Percentiles rank a stretch among this genome's conserved stretches.
phyloP scores from a whole-genome alignment of 2,329 filamentous ascomycete species.

The Herpomyces periplanetae region DNA sequence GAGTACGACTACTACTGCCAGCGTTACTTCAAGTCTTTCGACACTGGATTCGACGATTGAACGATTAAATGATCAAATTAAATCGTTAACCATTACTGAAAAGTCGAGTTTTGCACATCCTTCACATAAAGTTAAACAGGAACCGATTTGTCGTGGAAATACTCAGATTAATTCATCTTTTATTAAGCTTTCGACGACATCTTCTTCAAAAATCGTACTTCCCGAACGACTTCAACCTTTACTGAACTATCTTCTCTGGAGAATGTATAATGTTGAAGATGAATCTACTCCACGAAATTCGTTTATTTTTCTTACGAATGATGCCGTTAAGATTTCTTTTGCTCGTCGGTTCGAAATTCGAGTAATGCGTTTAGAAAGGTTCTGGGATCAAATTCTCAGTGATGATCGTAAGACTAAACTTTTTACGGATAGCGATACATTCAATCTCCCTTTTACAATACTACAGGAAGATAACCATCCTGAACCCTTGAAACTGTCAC shows the following conservation, averaged over 20 bases:
- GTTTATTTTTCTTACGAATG: constrained; percentile 14
- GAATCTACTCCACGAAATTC: constrained; percentile 11
- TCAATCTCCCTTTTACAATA: neutral
- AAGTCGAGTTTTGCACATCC: constrained; percentile 8
- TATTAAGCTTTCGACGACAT: constrained; percentile 3
- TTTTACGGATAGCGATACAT: neutral
- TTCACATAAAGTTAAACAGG: constrained; percentile 7
- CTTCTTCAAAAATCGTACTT: constrained; percentile 5
- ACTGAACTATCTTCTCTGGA: constrained; percentile 14
- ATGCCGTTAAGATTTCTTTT: constrained; percentile 10
- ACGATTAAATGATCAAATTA: constrained; percentile 9
- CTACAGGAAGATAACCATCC: neutral
- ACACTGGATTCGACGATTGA: constrained; percentile 7
- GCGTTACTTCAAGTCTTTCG: constrained; percentile 7
- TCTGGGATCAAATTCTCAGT: constrained; percentile 11
- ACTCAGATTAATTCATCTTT: constrained; percentile 5
- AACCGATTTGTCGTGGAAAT: constrained; percentile 6
- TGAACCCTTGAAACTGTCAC: too few relatives aligned
- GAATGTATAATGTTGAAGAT: constrained; percentile 12
- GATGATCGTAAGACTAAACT: constrained; percentile 10
- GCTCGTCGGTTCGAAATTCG: constrained; percentile 13
- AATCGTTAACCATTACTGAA: constrained; percentile 8
- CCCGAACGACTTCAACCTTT: constrained; percentile 10
- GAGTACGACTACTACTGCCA: neutral
- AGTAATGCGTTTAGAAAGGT: constrained; percentile 12